Conservation (phyloP, 305 asterid species). For the Fraxinus floribunda region DNA sequence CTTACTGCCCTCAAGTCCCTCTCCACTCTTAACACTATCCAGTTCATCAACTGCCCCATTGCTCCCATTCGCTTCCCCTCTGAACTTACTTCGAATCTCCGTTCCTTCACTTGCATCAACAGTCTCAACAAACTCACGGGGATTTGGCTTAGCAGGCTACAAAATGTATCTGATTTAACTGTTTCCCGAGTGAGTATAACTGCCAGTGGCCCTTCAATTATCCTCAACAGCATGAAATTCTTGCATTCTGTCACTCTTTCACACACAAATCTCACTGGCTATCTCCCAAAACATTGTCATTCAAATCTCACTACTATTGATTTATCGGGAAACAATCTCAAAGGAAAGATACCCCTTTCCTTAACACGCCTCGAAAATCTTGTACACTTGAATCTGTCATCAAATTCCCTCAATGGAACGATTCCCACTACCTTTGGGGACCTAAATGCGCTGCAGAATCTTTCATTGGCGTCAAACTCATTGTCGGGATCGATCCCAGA, state of each 20-base stretch:
- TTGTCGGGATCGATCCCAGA: conserved; percentile 72
- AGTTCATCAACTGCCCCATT: conserved; percentile 69
- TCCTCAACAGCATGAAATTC: conserved; percentile 47
- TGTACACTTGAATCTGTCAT: conserved; percentile 59
- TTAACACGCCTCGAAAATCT: conserved; percentile 63
- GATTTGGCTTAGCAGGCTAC: conserved; percentile 58
- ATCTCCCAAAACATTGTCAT: conserved; percentile 64
- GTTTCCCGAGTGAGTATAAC: conserved; percentile 50
- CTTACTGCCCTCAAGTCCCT: conserved; percentile 72
- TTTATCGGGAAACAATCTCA: conserved; percentile 59
- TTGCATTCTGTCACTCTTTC: conserved; percentile 57
- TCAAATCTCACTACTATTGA: conserved; percentile 63
- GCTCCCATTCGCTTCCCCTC: conserved; percentile 61
- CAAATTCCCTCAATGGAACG: conserved; percentile 63
- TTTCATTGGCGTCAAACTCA: conserved; percentile 62
- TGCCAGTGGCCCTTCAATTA: conserved; percentile 60
- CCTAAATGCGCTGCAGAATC: conserved; percentile 48
- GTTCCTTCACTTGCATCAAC: conserved; percentile 61
- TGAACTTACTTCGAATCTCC: conserved; percentile 57
- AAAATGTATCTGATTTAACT: conserved; percentile 49
- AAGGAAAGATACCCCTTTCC: conserved; percentile 65
- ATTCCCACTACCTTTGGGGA: conserved; percentile 76
- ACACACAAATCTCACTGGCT: conserved; percentile 61
- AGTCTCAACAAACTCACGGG: conserved; percentile 74
- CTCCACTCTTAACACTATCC: conserved; percentile 58